These are phyloP conservation scores for Neoboletus brunneissimus DNA, from an alignment of 768 basidiomycete genomes.

Conservation along the genomic window DNA sequence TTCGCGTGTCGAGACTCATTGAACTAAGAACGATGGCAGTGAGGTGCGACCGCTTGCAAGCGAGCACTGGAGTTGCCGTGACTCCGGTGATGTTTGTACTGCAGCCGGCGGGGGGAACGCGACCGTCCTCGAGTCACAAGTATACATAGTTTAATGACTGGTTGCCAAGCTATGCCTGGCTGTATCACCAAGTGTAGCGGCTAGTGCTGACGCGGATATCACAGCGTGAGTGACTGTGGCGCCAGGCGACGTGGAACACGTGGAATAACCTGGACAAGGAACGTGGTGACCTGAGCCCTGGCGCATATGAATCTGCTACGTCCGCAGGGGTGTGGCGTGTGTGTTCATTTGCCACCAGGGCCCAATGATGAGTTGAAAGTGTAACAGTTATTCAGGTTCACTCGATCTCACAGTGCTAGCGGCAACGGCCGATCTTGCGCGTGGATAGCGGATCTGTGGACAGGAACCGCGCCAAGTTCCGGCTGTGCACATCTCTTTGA, in stretches of 20 bases:
- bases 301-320: constrained; percentile 5
- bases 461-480: constrained; percentile 8
- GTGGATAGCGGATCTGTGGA: constrained; percentile 14
- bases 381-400: neutral
- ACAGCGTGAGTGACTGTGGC: neutral
- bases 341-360: neutral
- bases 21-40: neutral
- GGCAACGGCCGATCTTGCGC: constrained; percentile 6
- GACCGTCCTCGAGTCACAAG: neutral
- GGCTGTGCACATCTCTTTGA: constrained; percentile 18
- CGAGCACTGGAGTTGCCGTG: neutral
- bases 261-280: neutral
- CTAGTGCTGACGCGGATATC: neutral
- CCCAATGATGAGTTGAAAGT: neutral
- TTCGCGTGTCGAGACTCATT: neutral
- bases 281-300: constrained; percentile 2
- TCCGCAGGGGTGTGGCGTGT: neutral
- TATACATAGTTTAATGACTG: neutral
- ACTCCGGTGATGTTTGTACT: neutral
- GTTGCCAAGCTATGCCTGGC: neutral
- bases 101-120: neutral
- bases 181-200: neutral
- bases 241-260: neutral
- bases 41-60: neutral
- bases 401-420: neutral